Percentiles rank a stretch among this genome's conserved stretches.
phyloP scores from a whole-genome alignment of 2,329 filamentous ascomycete genomes.

The Aquanectria penicillioides region DNA sequence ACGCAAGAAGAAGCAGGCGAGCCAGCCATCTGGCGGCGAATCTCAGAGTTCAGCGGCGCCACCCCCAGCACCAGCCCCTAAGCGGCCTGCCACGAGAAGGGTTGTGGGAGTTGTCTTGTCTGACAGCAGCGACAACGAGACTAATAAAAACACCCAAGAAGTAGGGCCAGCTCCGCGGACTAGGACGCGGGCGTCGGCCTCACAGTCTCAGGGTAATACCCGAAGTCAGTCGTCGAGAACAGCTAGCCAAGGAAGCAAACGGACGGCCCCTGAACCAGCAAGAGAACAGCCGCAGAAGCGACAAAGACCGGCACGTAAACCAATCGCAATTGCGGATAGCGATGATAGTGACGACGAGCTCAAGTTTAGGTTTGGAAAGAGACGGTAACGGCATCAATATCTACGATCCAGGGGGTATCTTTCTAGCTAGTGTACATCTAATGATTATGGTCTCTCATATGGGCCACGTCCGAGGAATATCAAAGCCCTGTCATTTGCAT shows the following conservation, averaged over 20 bases:
- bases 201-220: conserved; percentile 43
- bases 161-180: conserved; percentile 22
- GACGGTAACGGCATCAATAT: conserved; percentile 47
- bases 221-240: conserved; percentile 42
- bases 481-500: neutral
- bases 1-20: conserved; percentile 42
- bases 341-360: conserved; percentile 66
- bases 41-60: conserved; percentile 22
- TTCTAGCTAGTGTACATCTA: conserved; percentile 42
- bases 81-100: conserved; percentile 26
- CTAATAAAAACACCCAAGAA: conserved; percentile 28
- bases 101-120: conserved; percentile 43
- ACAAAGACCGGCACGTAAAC: conserved; percentile 47
- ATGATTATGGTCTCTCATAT: no score
- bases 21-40: conserved; percentile 36
- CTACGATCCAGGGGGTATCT: conserved; percentile 44
- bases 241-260: conserved; percentile 46
- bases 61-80: conserved; percentile 20
- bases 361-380: conserved; percentile 65
- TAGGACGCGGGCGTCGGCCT: conserved; percentile 37
- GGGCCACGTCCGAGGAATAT: no score
- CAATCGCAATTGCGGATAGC: conserved; percentile 49
- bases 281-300: conserved; percentile 46
- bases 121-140: conserved; percentile 51
- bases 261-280: conserved; percentile 44